A percentile compares a stretch with the other conserved stretches of the same genome.
phyloP scores from a whole-genome alignment of 768 basidiomycete genomes.

The Suillus hirtellus region DNA sequence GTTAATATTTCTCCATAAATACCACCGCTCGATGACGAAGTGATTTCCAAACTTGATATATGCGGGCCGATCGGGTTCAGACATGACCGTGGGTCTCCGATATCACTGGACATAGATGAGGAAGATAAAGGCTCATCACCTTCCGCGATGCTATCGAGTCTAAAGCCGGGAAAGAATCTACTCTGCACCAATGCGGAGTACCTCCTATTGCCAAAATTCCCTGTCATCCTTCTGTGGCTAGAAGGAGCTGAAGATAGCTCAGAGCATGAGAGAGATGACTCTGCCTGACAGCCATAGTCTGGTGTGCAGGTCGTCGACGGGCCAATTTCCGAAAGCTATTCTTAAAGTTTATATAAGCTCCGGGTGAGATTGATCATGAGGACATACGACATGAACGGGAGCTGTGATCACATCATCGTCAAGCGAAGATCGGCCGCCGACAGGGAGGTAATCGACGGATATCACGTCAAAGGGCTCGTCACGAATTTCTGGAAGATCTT shows the following conservation, averaged over 20 bases:
- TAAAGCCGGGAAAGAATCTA: not conserved
- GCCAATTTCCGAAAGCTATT: not conserved
- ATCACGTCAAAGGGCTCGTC: not conserved
- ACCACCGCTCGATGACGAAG: not conserved
- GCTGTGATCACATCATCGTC: not conserved
- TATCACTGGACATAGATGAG: not conserved
- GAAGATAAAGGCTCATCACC: not conserved
- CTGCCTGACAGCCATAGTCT: not conserved
- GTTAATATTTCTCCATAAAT: not conserved
- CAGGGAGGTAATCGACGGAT: not conserved
- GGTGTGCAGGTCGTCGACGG: not conserved
- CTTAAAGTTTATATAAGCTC: not conserved
- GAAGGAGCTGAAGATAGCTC: not conserved
- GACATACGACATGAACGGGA: not conserved
- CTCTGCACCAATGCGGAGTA: not conserved
- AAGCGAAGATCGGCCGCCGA: not conserved
- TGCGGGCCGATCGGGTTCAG: too few species aligned
- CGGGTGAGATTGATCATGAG: not conserved
- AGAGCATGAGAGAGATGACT: not conserved
- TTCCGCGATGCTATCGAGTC: conserved; percentile 7
- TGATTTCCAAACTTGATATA: not conserved
- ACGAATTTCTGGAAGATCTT: conserved; percentile 9
- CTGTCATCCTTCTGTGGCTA: not conserved
- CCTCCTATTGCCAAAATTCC: not conserved
- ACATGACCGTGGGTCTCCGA: not conserved